Evolutionary conservation across 495 filamentous ascomycete genomes (phyloP).

Genomic region (Hypoxylon rickii): DNA sequence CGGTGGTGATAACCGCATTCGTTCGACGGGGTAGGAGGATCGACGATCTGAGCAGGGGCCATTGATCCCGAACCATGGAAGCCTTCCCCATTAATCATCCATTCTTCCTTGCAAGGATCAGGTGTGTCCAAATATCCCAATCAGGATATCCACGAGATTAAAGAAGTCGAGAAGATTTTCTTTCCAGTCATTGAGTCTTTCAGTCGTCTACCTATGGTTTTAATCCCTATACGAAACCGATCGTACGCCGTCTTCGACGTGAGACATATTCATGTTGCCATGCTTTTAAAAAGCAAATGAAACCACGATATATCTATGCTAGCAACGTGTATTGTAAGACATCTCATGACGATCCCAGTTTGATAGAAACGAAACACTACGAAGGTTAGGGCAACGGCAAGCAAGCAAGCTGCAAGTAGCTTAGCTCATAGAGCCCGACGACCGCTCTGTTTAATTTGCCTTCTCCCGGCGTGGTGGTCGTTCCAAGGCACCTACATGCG

Average conservation of each 20-base stretch:
- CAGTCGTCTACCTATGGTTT: not conserved
- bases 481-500: slow-evolving; percentile 1
- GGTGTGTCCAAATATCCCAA: slow-evolving; percentile 8
- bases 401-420: too few relatives aligned
- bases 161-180: slow-evolving; percentile 4
- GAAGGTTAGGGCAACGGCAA: too few relatives aligned
- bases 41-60: slow-evolving; percentile 34
- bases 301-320: not conserved
- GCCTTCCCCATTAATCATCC: slow-evolving; percentile 31
- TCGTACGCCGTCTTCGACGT: too few relatives aligned
- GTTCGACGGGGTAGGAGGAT: slow-evolving; percentile 33
- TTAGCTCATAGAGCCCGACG: not conserved
- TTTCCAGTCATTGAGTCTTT: not conserved
- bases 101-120: slow-evolving; percentile 14
- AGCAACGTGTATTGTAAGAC: not conserved
- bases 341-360: not conserved
- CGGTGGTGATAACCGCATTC: slow-evolving; percentile 31
- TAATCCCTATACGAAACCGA: not conserved
- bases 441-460: not conserved
- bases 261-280: too few relatives aligned
- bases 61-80: slow-evolving; percentile 37
- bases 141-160: slow-evolving; percentile 18
- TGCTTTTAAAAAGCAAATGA: not conserved
- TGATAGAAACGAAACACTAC: not conserved
- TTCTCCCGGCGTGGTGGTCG: not conserved